Evolutionary conservation across 2,329 filamentous ascomycete species (phyloP).

Genomic region (Pseudogymnoascus sp.): DNA sequence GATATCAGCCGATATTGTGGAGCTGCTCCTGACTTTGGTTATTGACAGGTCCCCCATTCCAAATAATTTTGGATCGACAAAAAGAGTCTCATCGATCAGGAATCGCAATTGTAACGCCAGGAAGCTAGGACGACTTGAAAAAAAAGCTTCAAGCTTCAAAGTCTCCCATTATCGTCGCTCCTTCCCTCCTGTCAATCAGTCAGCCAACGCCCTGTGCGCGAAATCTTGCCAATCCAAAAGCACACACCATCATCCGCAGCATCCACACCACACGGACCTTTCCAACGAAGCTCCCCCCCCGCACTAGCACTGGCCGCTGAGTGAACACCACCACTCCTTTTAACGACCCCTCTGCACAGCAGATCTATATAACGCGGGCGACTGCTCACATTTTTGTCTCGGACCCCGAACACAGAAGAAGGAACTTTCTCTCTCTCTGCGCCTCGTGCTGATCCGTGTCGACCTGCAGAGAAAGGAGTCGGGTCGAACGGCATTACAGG

Average conservation of each 20-base stretch:
- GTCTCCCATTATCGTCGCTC: background rate
- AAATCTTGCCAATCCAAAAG: background rate
- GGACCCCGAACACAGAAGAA: slow-evolving; percentile 3
- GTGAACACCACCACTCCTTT: slow-evolving; percentile 5
- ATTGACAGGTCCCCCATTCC: background rate
- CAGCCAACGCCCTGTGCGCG: slow-evolving; percentile 1
- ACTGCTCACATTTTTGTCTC: slow-evolving; percentile 4
- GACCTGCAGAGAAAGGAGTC: background rate
- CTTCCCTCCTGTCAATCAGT: background rate
- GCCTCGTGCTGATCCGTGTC: slow-evolving; percentile 1
- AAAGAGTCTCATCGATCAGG: background rate
- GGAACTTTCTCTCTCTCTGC: background rate
- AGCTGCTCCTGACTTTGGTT: slow-evolving; percentile 1
- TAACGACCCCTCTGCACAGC: slow-evolving; percentile 7
- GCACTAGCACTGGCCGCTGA: slow-evolving; percentile 6
- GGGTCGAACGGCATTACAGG: background rate
- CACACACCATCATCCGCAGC: background rate
- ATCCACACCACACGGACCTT: slow-evolving; percentile 9
- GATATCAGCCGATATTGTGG: slow-evolving; percentile 3
- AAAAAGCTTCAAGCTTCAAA: background rate
- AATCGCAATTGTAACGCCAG: background rate
- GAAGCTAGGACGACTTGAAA: background rate
- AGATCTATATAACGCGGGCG: slow-evolving; percentile 9
- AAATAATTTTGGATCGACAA: background rate
- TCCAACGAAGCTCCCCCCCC: slow-evolving; percentile 6